A percentile compares a stretch with the other conserved stretches of the same genome.
These are phyloP conservation scores for Lentinula sp. DNA, from an alignment of 768 basidiomycete species.

Conservation along the genomic window DNA sequence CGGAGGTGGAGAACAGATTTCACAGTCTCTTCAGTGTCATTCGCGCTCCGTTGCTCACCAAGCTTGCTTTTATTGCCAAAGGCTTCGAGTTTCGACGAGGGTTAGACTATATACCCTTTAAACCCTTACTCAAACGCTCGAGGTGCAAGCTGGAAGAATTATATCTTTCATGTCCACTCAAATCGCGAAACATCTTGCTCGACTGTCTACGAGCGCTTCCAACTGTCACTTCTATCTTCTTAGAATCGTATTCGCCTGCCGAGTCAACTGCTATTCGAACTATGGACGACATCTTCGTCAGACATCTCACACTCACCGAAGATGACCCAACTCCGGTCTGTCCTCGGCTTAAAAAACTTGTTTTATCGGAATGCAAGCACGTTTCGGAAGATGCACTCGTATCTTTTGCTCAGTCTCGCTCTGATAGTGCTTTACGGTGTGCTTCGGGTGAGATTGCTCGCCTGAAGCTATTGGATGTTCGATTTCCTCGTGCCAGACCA, in stretches of 20 bases:
- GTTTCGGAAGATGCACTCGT: background rate
- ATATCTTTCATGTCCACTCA: background rate
- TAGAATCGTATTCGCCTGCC: background rate
- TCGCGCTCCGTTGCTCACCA: background rate
- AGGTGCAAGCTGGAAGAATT: background rate
- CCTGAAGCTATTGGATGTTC: background rate
- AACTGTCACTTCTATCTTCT: background rate
- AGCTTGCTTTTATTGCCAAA: background rate
- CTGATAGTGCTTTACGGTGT: background rate
- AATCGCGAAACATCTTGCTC: background rate
- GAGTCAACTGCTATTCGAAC: background rate
- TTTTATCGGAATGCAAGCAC: background rate
- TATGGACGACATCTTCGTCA: background rate
- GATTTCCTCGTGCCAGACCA: background rate
- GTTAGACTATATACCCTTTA: background rate
- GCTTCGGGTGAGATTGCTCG: background rate
- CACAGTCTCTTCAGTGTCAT: conserved; percentile 1
- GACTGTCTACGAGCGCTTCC: background rate
- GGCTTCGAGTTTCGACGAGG: background rate
- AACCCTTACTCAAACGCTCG: background rate
- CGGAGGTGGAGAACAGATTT: background rate
- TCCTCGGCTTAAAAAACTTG: conserved; percentile 1
- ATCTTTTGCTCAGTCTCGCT: background rate
- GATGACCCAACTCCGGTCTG: background rate
- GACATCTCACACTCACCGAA: background rate